Base-by-base conservation (phyloP, 257 asterid species). In the Hygrophila difformis region DNA sequence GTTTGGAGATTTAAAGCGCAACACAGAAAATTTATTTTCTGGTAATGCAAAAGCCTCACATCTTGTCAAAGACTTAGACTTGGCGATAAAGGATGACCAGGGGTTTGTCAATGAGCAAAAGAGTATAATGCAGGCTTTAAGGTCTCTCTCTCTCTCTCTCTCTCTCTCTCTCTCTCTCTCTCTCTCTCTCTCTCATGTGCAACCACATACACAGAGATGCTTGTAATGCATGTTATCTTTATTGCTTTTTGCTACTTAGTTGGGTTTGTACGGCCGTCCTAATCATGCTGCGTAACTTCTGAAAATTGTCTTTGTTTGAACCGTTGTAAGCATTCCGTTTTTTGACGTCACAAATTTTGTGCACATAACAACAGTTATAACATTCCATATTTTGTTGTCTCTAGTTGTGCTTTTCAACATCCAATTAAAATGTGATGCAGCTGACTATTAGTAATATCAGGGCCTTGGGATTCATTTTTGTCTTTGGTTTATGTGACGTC, bases 121-220 rank as follows among this genome's bases (percentile, higher is more conserved):
- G 61, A 72, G 84, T 76, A 75, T 87, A 57, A 77, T 82, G 89
- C 93, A 73, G 70, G 72, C 89, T 44, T 69, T 87, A 43, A 77
- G 96, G 96, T 87, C 12, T 11, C 49, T 37, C 11, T 41, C 43
- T 20, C 18, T 59, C 46, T 2, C 44, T 39, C 18, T 2, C 17
- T 39, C 44, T 8, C 44, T 39, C n/a, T 39, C 31, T 26, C 1
- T 3, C 31, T 3, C 31, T 8, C 8, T 26, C 31, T 39, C 31
- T 26, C 1, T 39, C 31, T 26, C 1, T 3, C 31, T 3, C 31
- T 8, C 8, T 26, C 31, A 26, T 26, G 31, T n/a, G n/a, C n/a
- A n/a, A n/a, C n/a, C n/a, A n/a, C n/a, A 24, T 7, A 24, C 37
- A 33, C 8, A 33, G 12, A 33, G 3, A 10, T 10, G 12, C 37